phyloP scores from a whole-genome alignment of 2,329 filamentous ascomycete species.

The Rhynchosporium agropyri region DNA sequence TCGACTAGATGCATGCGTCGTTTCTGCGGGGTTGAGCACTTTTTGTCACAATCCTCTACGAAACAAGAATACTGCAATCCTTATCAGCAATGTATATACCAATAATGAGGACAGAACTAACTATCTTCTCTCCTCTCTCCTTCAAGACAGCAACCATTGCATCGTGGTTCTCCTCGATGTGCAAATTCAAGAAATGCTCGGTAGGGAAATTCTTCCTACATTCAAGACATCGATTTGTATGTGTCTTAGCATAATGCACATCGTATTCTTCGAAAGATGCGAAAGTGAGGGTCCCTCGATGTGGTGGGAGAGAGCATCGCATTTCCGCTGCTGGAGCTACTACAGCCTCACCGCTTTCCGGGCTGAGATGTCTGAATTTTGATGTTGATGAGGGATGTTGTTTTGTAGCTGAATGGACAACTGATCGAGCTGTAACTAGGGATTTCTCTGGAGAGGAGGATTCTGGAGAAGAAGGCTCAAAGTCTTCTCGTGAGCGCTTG shows the following conservation, averaged over 20 bases:
- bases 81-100: not conserved
- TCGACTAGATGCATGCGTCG: conserved; percentile 87
- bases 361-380: conserved; percentile 66
- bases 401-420: conserved; percentile 35
- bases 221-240: conserved; percentile 82
- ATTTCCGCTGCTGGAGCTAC: conserved; percentile 52
- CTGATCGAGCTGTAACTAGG: conserved; percentile 32
- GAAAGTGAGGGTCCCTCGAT: conserved; percentile 72
- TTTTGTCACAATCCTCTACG: conserved; percentile 81
- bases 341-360: conserved; percentile 49
- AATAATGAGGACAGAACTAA: conserved; percentile 48
- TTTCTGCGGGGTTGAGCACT: conserved; percentile 82
- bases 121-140: conserved; percentile 84
- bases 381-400: conserved; percentile 40
- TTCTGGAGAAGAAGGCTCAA: conserved; percentile 47
- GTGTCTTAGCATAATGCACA: conserved; percentile 77
- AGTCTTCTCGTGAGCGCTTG: conserved; percentile 61
- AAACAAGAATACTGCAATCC: conserved; percentile 77
- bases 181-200: conserved; percentile 74
- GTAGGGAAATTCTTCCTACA: conserved; percentile 90
- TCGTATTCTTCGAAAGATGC: conserved; percentile 79
- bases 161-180: conserved; percentile 92
- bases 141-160: conserved; percentile 71
- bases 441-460: conserved; percentile 33
- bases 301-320: conserved; percentile 80